Conservation (phyloP, 768 basidiomycete species). For the Leccinellum rugosiceps region DNA sequence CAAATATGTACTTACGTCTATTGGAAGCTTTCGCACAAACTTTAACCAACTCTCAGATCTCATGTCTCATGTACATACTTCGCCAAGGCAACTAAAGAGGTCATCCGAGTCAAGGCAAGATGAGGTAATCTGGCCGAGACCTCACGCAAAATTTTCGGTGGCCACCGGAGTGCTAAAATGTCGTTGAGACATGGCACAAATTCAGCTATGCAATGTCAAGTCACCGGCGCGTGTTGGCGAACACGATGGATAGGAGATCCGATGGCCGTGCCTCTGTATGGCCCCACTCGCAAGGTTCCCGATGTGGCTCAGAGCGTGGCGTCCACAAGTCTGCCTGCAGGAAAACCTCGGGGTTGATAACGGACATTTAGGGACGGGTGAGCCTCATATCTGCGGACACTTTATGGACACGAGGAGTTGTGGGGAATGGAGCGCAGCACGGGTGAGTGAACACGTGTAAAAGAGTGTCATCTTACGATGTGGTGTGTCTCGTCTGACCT, state of each 20-base stretch:
- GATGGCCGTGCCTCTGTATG: slow-evolving; percentile 15
- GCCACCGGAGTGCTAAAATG: not conserved
- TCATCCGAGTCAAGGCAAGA: not conserved
- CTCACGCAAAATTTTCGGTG: not conserved
- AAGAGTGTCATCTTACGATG: not conserved
- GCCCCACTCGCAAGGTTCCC: slow-evolving; percentile 1
- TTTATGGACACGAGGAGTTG: slow-evolving; percentile 17
- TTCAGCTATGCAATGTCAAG: slow-evolving; percentile 12
- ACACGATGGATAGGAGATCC: slow-evolving; percentile 24
- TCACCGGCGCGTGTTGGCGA: slow-evolving; percentile 11
- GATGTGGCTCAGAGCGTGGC: slow-evolving; percentile 13
- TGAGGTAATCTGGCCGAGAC: slow-evolving; percentile 12
- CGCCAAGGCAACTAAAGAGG: not conserved
- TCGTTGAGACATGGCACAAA: slow-evolving; percentile 1
- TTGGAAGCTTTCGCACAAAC: not conserved
- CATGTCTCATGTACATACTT: not conserved
- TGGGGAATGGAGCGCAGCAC: slow-evolving; percentile 1
- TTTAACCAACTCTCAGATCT: not conserved
- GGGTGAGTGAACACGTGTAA: slow-evolving; percentile 22
- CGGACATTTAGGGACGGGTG: slow-evolving; percentile 14
- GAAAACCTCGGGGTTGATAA: slow-evolving; percentile 9
- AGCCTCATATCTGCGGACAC: not conserved
- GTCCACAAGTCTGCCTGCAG: slow-evolving; percentile 28
- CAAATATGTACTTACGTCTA: slow-evolving; percentile 11
- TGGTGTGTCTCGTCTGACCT: slow-evolving; percentile 1